Evolutionary conservation across 768 basidiomycete genomes (phyloP).

Genomic region (Amanita muscaria): DNA sequence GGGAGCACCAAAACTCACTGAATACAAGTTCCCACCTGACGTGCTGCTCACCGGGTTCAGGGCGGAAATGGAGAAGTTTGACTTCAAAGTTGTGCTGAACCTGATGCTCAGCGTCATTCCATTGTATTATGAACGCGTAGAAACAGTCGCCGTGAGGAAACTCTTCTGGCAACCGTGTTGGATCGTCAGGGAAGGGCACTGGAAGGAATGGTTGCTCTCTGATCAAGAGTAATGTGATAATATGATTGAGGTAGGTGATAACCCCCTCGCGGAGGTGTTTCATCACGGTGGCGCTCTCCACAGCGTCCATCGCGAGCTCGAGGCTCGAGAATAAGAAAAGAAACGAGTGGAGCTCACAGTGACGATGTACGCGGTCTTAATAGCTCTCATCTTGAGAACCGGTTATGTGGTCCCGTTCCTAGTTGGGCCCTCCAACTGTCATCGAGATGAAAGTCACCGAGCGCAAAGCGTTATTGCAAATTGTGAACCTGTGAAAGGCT

Average conservation of each 20-base stretch:
- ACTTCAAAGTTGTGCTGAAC: not conserved
- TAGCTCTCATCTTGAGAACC: too few species aligned
- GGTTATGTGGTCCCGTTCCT: too few species aligned
- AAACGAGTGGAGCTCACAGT: not conserved
- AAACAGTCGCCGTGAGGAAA: slow-evolving; percentile 5
- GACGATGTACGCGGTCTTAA: not conserved
- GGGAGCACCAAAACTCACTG: not conserved
- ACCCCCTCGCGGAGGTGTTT: not conserved
- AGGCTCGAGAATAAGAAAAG: too few species aligned
- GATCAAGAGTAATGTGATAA: not conserved
- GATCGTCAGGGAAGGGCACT: slow-evolving; percentile 3
- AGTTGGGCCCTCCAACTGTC: too few species aligned
- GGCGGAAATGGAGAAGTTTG: slow-evolving; percentile 4
- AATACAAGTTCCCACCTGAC: slow-evolving; percentile 6
- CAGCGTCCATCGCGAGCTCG: not conserved
- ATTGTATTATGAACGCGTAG: not conserved
- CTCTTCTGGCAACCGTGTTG: not conserved
- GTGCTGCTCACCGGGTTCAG: not conserved
- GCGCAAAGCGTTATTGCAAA: too few species aligned
- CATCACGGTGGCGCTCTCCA: not conserved
- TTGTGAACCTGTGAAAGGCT: too few species aligned
- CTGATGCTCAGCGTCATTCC: not conserved
- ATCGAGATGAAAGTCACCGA: too few species aligned
- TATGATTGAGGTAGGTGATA: not conserved
- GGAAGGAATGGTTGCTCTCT: slow-evolving; percentile 3